Conservation (phyloP, 208 protist genomes). For the Kentomonas sorsogonicus region DNA sequence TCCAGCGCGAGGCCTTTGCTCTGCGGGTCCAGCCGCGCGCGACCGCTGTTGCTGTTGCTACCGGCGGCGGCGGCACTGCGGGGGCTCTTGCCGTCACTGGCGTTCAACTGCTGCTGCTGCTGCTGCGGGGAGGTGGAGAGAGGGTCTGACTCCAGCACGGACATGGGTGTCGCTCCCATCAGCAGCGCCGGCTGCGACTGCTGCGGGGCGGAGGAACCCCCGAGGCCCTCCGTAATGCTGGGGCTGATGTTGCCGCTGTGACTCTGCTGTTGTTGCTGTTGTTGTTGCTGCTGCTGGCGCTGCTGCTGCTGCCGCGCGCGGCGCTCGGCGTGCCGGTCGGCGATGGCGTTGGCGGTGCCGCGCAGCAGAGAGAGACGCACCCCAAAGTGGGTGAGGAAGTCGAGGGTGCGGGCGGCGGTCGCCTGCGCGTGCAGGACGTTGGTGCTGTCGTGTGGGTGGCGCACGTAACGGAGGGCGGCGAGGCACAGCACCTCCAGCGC, state of each 20-base stretch:
- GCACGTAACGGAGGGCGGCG: conserved; percentile 59
- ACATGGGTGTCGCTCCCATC: conserved; percentile 17
- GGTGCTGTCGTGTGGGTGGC: conserved; percentile 36
- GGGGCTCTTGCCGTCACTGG: no score
- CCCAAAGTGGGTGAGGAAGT: conserved; percentile 60
- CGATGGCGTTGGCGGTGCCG: background rate
- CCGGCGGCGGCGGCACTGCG: no score
- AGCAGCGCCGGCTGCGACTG: no score
- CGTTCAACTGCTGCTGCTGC: no score
- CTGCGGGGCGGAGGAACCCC: no score
- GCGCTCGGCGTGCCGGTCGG: conserved; percentile 1
- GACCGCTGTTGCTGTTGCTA: no score
- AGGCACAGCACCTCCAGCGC: conserved; percentile 66
- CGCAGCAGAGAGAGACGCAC: conserved; percentile 50
- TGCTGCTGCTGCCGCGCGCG: conserved; percentile 1
- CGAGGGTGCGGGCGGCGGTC: conserved; percentile 35
- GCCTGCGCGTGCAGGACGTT: conserved; percentile 47
- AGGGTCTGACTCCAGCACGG: no score
- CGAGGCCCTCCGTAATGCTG: no score
- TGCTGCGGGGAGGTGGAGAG: no score
- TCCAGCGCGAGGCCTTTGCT: conserved; percentile 21
- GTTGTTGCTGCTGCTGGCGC: no score
- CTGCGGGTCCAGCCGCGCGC: conserved; percentile 11
- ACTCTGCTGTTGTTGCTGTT: no score
- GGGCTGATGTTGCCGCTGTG: no score